These are phyloP conservation scores for Monilinia fructigena DNA, from an alignment of 2,329 filamentous ascomycete species.

Conservation along the genomic window DNA sequence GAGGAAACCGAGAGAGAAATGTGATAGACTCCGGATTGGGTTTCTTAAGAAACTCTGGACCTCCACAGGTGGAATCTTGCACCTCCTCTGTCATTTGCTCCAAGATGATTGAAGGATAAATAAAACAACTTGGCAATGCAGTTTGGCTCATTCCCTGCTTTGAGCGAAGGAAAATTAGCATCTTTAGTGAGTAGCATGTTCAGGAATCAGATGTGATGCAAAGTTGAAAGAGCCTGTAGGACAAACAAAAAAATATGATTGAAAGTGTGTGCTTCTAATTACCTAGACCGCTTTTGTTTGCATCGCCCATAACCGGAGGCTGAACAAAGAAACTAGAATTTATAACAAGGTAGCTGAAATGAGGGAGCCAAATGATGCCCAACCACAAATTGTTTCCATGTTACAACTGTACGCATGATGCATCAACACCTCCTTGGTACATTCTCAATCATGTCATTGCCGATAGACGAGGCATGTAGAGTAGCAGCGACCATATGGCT, in stretches of 20 bases:
- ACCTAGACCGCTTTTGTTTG: not conserved
- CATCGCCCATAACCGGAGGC: constrained; percentile 9
- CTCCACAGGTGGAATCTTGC: not conserved
- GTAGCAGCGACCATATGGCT: constrained; percentile 23
- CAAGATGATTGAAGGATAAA: not conserved
- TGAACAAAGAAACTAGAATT: constrained; percentile 23
- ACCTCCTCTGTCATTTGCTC: not conserved
- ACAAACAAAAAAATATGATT: constrained; percentile 12
- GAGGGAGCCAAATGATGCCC: not conserved
- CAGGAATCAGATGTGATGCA: constrained; percentile 4
- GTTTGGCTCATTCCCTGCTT: constrained; percentile 4
- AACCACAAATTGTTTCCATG: not conserved
- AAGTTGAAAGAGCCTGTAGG: not conserved
- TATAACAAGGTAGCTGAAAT: constrained; percentile 22
- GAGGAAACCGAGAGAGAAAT: not conserved
- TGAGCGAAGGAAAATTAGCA: constrained; percentile 7
- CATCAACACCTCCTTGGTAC: constrained; percentile 2
- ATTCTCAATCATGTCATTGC: constrained; percentile 13
- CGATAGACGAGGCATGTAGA: constrained; percentile 23
- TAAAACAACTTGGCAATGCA: not conserved
- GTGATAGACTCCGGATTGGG: not conserved
- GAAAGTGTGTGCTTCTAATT: not conserved
- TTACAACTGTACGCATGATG: constrained; percentile 12
- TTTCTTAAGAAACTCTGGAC: not conserved
- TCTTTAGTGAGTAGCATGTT: not conserved